Percentiles rank a stretch among this genome's conserved stretches.
Evolutionary conservation across 2,329 filamentous ascomycete genomes (phyloP).

Genomic region (Paecilomyces formosus): DNA sequence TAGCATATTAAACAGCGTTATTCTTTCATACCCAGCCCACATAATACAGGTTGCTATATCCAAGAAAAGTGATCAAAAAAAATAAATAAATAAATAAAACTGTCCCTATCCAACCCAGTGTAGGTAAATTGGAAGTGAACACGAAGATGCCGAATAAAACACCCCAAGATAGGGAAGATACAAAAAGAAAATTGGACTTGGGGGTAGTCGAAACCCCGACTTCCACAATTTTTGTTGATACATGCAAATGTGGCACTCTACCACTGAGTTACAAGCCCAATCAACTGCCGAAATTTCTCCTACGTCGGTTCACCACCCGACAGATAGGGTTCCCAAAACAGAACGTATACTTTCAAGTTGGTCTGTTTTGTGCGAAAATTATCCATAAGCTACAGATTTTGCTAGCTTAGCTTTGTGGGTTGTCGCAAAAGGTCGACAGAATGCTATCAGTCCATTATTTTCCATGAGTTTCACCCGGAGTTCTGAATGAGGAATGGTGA

Average conservation of each 20-base stretch:
- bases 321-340: not conserved
- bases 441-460: no score
- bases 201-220: not conserved
- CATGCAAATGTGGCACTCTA: not conserved
- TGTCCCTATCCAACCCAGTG: no score
- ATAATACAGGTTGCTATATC: no score
- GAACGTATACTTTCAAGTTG: not conserved
- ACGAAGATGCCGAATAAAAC: no score
- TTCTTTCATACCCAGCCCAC: no score
- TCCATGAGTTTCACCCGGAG: not conserved
- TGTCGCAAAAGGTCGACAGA: no score
- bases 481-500: not conserved
- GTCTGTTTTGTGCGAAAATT: not conserved
- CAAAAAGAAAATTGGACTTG: not conserved
- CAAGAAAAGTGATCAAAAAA: no score
- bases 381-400: not conserved
- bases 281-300: not conserved
- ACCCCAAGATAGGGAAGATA: not conserved
- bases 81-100: no score
- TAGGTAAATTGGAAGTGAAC: no score
- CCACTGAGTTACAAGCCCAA: not conserved
- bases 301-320: not conserved
- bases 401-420: not conserved
- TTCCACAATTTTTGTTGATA: not conserved
- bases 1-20: no score